phyloP scores from a whole-genome alignment of 345 rosid genomes.

The Bruguiera sexangula region DNA sequence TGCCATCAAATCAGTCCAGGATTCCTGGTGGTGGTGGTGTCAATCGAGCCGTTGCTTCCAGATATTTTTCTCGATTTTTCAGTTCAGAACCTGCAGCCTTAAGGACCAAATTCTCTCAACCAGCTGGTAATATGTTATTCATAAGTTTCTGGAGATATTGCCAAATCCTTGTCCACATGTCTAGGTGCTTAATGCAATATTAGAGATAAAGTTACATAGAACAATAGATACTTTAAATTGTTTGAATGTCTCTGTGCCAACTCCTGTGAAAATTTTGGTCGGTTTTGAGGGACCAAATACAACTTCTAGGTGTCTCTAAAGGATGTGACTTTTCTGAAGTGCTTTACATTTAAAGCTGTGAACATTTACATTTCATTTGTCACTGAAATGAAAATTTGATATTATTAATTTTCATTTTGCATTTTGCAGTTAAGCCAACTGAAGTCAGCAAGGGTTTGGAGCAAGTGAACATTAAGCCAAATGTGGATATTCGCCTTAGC shows the following conservation, averaged over 20 bases:
- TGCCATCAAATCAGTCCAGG: slow-evolving; percentile 67
- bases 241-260: not conserved
- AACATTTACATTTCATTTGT: not conserved
- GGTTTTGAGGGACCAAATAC: not conserved
- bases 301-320: slow-evolving; percentile 1
- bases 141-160: slow-evolving; percentile 8
- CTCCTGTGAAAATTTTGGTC: not conserved
- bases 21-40: slow-evolving; percentile 58
- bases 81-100: slow-evolving; percentile 65
- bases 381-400: not conserved
- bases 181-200: not conserved
- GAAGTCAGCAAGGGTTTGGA: slow-evolving; percentile 67
- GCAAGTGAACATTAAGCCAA: slow-evolving; percentile 64
- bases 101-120: slow-evolving; percentile 51
- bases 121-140: slow-evolving; percentile 46
- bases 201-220: not conserved
- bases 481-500: slow-evolving; percentile 73
- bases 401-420: slow-evolving; percentile 16
- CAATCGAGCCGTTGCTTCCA: slow-evolving; percentile 79
- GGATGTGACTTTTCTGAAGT: not conserved
- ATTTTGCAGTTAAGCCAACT: slow-evolving; percentile 55
- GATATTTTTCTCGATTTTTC: slow-evolving; percentile 77
- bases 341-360: not conserved
- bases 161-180: slow-evolving; percentile 1
- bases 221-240: not conserved